These are phyloP conservation scores for Neurospora sp. DNA, from an alignment of 2,329 filamentous ascomycete genomes.

Conservation along the genomic window DNA sequence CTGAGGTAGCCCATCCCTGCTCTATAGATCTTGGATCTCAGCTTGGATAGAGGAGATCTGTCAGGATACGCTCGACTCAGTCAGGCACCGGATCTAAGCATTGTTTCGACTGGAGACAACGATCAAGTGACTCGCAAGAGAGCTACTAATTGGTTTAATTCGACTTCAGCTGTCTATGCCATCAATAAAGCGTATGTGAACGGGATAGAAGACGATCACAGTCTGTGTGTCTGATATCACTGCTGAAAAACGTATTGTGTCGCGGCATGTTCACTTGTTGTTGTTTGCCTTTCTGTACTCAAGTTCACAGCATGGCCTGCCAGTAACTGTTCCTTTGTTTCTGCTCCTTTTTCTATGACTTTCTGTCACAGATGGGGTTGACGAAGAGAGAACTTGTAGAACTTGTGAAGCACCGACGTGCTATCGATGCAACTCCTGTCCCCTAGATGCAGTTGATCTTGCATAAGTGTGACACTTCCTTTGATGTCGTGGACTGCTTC, in stretches of 20 bases:
- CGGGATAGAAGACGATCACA: not conserved
- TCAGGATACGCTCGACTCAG: not conserved
- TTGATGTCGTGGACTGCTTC: not conserved
- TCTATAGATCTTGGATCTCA: not conserved
- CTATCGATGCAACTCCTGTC: not conserved
- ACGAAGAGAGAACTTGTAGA: not conserved
- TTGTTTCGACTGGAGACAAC: not conserved
- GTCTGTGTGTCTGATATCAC: not conserved
- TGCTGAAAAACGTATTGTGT: not conserved
- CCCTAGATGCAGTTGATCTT: not conserved
- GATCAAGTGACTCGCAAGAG: not conserved
- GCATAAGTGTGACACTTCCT: not conserved
- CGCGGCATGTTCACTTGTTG: not conserved
- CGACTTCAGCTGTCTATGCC: not conserved
- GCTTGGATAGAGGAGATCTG: not conserved
- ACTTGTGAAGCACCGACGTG: not conserved
- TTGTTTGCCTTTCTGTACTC: not conserved
- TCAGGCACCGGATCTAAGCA: not conserved
- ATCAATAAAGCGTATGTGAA: not conserved
- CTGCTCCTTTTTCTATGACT: not conserved
- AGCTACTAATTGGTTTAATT: not conserved
- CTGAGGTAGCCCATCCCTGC: not conserved
- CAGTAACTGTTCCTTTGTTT: not conserved
- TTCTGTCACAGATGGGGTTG: not conserved
- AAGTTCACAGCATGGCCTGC: not conserved